Evolutionary conservation across 129 eudicot genomes (phyloP).

Genomic region (Tanacetum coccineum): DNA sequence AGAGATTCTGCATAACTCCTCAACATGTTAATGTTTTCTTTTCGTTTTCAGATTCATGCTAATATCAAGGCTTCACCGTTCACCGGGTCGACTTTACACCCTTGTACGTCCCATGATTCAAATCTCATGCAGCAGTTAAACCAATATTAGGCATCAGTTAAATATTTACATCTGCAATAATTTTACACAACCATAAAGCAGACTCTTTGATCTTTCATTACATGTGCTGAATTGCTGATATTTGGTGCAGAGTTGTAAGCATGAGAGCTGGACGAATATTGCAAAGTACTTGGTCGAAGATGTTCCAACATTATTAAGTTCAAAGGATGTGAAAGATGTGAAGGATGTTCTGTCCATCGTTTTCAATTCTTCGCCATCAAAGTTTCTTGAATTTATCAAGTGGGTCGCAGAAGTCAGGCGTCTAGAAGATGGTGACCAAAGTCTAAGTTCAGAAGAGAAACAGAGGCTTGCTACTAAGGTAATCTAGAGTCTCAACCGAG

Average conservation of each 20-base stretch:
- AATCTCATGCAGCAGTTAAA: not conserved
- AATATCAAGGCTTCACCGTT: conserved; percentile 67
- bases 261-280: conserved; percentile 72
- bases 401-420: conserved; percentile 87
- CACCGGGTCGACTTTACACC: conserved; percentile 76
- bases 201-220: not conserved
- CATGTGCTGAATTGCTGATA: not conserved
- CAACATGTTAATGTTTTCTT: conserved; percentile 2
- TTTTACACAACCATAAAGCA: conserved; percentile 18
- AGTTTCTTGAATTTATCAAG: conserved; percentile 69
- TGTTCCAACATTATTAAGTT: conserved; percentile 57
- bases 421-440: conserved; percentile 55
- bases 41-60: conserved; percentile 66
- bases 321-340: conserved; percentile 37
- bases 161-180: not conserved
- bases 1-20: not conserved
- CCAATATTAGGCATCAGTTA: no score
- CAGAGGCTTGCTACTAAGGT: conserved; percentile 62
- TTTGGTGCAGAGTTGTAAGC: conserved; percentile 68
- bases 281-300: conserved; percentile 77
- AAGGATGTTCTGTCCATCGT: conserved; percentile 49
- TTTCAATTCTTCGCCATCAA: conserved; percentile 58
- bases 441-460: conserved; percentile 65
- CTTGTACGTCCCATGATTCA: conserved; percentile 45
- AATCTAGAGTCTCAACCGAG: conserved; percentile 29